Percentiles rank a stretch among this genome's conserved stretches.
phyloP scores from a whole-genome alignment of 306 rosid genomes.

The Senna tora region DNA sequence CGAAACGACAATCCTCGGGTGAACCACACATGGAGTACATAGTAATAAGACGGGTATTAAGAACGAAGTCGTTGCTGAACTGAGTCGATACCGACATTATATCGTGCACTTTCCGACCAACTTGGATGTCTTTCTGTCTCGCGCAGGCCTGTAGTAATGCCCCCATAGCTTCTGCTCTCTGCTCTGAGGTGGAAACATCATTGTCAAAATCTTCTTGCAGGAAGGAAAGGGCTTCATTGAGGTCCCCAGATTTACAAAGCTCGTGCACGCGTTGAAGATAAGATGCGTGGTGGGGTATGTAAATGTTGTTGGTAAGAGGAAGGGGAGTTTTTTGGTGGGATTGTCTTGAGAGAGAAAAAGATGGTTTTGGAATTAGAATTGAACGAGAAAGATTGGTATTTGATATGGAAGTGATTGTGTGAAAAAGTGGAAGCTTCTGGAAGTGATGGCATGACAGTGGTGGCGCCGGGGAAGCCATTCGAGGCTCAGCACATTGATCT shows the following conservation, averaged over 20 bases:
- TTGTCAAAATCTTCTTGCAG: slow-evolving; percentile 44
- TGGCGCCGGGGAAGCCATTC: slow-evolving; percentile 48
- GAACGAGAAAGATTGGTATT: slow-evolving; percentile 14
- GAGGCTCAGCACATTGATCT: neutral
- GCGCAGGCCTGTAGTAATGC: slow-evolving; percentile 62
- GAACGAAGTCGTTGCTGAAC: slow-evolving; percentile 57
- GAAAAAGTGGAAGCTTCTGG: slow-evolving; percentile 11
- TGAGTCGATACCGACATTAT: slow-evolving; percentile 48
- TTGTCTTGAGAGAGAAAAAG: slow-evolving; percentile 43
- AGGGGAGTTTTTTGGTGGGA: slow-evolving; percentile 22
- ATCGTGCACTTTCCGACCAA: slow-evolving; percentile 60
- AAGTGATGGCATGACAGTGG: slow-evolving; percentile 38
- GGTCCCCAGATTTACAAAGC: slow-evolving; percentile 59
- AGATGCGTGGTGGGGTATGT: slow-evolving; percentile 13
- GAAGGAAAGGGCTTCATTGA: slow-evolving; percentile 54
- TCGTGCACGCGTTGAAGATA: slow-evolving; percentile 46
- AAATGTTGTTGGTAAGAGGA: slow-evolving; percentile 22
- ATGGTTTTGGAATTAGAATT: slow-evolving; percentile 40
- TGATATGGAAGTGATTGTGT: neutral
- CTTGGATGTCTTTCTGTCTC: slow-evolving; percentile 48
- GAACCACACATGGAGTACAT: slow-evolving; percentile 74
- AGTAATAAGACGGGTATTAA: slow-evolving; percentile 68
- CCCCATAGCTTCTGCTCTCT: slow-evolving; percentile 47
- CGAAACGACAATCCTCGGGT: slow-evolving; percentile 58
- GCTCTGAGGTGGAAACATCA: slow-evolving; percentile 36